Evolutionary conservation across 768 basidiomycete species (phyloP).

Genomic region (Mycena crocata): DNA sequence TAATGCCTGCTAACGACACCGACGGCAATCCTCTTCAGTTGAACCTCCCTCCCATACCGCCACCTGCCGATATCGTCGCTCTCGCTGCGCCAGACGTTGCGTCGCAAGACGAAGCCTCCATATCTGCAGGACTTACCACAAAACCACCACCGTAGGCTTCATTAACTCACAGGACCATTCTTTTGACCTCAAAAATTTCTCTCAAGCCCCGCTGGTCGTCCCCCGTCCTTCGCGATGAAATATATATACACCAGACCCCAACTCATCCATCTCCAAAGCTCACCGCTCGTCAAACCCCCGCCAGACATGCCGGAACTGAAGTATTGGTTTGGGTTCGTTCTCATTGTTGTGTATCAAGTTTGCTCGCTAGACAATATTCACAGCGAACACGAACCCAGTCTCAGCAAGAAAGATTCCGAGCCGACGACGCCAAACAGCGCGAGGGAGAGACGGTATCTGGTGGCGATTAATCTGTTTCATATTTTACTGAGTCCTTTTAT

Average conservation of each 20-base stretch:
- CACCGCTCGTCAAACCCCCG: conserved; percentile 80
- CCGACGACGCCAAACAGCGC: conserved; percentile 61
- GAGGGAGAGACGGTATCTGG: conserved; percentile 75
- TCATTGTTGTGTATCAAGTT: conserved; percentile 41
- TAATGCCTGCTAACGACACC: conserved; percentile 35
- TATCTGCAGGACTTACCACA: conserved; percentile 43
- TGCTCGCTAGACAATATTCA: conserved; percentile 43
- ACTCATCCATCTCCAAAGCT: conserved; percentile 74
- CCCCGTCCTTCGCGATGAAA: too few species aligned
- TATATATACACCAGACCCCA: conserved; percentile 80
- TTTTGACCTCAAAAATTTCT: too few species aligned
- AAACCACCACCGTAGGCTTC: conserved; percentile 43
- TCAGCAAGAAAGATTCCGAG: conserved; percentile 79
- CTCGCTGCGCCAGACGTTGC: conserved; percentile 36
- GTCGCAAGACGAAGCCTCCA: conserved; percentile 42
- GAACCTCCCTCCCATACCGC: conserved; percentile 11
- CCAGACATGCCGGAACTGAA: conserved; percentile 83
- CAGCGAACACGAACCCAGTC: conserved; percentile 71
- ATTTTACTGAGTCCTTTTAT: conserved; percentile 32
- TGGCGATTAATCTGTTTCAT: conserved; percentile 13
- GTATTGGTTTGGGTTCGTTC: conserved; percentile 95
- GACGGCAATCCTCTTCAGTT: conserved; percentile 33
- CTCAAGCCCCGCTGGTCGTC: too few species aligned
- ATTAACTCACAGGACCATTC: too few species aligned
- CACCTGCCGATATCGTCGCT: conserved; percentile 34